A percentile compares a stretch with the other conserved stretches of the same genome.
phyloP scores from a whole-genome alignment of 2,329 filamentous ascomycete species.

The Aureobasidium melanogenum region DNA sequence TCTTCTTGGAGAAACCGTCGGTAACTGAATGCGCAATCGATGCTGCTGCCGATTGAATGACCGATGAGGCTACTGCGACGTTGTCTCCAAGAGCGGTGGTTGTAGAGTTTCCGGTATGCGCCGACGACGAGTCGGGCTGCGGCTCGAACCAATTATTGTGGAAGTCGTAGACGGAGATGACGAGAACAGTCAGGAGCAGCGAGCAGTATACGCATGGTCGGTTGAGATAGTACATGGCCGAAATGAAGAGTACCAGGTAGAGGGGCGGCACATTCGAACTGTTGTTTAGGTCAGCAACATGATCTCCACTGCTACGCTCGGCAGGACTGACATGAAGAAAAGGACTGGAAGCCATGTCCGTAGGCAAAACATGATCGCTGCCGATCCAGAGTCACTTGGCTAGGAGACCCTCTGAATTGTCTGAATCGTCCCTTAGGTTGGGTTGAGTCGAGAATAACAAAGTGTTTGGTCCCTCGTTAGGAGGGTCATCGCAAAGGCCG shows the following conservation, averaged over 20 bases:
- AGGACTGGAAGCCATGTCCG: constrained; percentile 47
- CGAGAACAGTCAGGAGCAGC: constrained; percentile 86
- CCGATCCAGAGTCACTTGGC: not conserved
- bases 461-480: not conserved
- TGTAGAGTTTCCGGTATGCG: constrained; percentile 13
- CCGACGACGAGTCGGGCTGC: constrained; percentile 35
- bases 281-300: constrained; percentile 15
- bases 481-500: not conserved
- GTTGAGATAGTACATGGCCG: constrained; percentile 92
- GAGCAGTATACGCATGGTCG: constrained; percentile 97
- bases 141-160: constrained; percentile 87
- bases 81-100: constrained; percentile 55
- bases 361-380: constrained; percentile 53
- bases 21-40: constrained; percentile 59
- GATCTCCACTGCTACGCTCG: not conserved
- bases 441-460: not conserved
- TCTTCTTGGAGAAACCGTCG: constrained; percentile 46
- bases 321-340: constrained; percentile 41
- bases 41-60: constrained; percentile 60
- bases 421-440: not conserved
- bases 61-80: constrained; percentile 37
- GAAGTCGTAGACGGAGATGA: constrained; percentile 93
- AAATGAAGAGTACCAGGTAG: constrained; percentile 50
- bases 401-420: not conserved
- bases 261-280: constrained; percentile 40